Evolutionary conservation across 225 moss, liverwort and hornwort genomes (phyloP).

Genomic region (Sphagnum contortum): DNA sequence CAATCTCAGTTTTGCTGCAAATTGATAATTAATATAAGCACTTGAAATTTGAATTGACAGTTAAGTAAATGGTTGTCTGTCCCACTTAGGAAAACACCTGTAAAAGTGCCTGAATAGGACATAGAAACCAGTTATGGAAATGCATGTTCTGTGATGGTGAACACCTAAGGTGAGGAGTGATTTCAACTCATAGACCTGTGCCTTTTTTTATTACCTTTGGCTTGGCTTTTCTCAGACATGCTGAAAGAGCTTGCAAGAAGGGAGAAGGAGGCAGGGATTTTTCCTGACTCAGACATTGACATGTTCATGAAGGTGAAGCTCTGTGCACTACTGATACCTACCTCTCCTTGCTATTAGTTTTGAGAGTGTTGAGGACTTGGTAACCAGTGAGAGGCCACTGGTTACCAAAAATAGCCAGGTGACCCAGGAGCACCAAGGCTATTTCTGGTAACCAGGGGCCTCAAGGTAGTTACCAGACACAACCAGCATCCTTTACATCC

Average conservation of each 20-base stretch:
- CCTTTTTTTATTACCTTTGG: not conserved
- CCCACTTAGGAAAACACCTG: not conserved
- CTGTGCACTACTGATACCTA: not conserved
- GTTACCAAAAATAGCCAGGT: too few relatives aligned
- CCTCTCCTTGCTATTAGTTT: not conserved
- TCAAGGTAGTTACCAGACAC: too few relatives aligned
- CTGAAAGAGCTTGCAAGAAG: slow-evolving; percentile 54
- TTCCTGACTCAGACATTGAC: slow-evolving; percentile 71
- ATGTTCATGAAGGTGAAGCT: slow-evolving; percentile 61
- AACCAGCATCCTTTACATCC: too few relatives aligned
- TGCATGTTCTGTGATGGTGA: not conserved
- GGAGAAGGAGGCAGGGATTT: slow-evolving; percentile 69
- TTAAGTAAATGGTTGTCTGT: not conserved
- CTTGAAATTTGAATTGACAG: not conserved
- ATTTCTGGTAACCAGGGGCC: too few relatives aligned
- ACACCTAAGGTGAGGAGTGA: not conserved
- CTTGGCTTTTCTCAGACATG: slow-evolving; percentile 27
- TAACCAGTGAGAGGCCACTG: not conserved
- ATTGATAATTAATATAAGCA: not conserved
- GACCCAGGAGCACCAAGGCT: too few relatives aligned
- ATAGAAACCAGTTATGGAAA: not conserved
- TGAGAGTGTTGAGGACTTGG: not conserved
- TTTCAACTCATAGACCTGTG: not conserved
- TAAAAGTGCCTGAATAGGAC: too few relatives aligned
- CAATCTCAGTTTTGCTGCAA: not conserved